phyloP scores from a whole-genome alignment of 176 grass and related monocot species.

The Oryza brachyantha region DNA sequence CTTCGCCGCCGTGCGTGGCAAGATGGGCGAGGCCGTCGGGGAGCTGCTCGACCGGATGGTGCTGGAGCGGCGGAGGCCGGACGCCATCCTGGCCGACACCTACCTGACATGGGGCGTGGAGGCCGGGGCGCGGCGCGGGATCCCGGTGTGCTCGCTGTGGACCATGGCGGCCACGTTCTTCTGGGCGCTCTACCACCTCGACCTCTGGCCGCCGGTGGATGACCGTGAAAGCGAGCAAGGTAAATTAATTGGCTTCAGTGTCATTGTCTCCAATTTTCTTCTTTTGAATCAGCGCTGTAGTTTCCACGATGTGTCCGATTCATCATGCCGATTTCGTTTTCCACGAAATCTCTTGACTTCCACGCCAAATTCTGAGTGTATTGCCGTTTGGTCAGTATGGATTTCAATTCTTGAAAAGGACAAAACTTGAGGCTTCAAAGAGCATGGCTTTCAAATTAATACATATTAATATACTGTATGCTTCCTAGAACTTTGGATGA shows the following conservation, averaged over 20 bases:
- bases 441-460: not conserved
- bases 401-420: not conserved
- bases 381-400: not conserved
- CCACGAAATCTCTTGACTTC: not conserved
- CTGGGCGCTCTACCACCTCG: slow-evolving; percentile 39
- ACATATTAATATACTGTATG: not conserved
- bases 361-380: not conserved
- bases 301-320: not conserved
- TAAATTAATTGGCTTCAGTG: not conserved
- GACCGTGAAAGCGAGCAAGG: slow-evolving; percentile 20
- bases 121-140: slow-evolving; percentile 35
- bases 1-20: slow-evolving; percentile 40
- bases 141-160: slow-evolving; percentile 62
- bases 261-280: not conserved
- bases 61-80: slow-evolving; percentile 12
- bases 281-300: not conserved
- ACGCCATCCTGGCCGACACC: slow-evolving; percentile 48
- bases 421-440: not conserved
- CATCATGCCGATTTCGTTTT: not conserved
- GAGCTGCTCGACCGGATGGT: slow-evolving; percentile 40
- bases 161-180: slow-evolving; percentile 53
- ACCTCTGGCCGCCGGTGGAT: slow-evolving; percentile 32
- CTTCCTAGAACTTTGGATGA: slow-evolving; percentile 1
- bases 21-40: slow-evolving; percentile 50
- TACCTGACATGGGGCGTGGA: slow-evolving; percentile 49